Evolutionary conservation across 176 grass and related monocot species (phyloP).

Genomic region (Typha latifolia): DNA sequence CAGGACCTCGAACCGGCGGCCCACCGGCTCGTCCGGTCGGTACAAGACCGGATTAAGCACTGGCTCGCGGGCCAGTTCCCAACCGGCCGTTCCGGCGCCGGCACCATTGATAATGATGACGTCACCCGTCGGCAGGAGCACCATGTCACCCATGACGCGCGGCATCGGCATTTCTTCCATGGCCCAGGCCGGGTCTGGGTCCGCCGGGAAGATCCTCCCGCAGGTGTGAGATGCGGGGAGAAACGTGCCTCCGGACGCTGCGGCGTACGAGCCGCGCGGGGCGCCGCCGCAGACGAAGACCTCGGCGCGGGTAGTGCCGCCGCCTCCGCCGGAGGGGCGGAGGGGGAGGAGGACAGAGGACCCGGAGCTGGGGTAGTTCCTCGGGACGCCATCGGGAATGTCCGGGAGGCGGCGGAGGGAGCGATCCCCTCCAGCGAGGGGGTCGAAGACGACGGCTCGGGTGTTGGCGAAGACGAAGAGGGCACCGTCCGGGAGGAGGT

Average conservation of each 20-base stretch:
- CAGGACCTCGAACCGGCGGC: constrained; percentile 38
- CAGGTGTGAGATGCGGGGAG: constrained; percentile 38
- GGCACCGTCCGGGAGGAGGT: constrained; percentile 69
- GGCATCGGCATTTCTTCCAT: constrained; percentile 63
- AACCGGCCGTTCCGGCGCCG: constrained; percentile 48
- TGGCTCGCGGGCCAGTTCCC: constrained; percentile 57
- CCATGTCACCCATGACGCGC: constrained; percentile 74
- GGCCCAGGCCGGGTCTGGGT: constrained; percentile 41
- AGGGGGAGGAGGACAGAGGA: constrained; percentile 79
- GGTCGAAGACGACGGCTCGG: constrained; percentile 49
- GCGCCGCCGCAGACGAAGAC: constrained; percentile 66
- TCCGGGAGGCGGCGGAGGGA: constrained; percentile 33
- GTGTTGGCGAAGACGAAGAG: constrained; percentile 85
- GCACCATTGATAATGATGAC: constrained; percentile 74
- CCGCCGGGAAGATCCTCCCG: constrained; percentile 44
- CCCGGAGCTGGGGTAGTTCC: constrained; percentile 61
- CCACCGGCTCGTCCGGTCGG: constrained; percentile 13
- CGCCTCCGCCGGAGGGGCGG: not conserved
- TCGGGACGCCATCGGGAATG: constrained; percentile 31
- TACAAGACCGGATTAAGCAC: constrained; percentile 59
- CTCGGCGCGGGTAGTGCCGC: constrained; percentile 26
- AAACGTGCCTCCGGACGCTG: constrained; percentile 40
- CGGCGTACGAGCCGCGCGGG: constrained; percentile 40
- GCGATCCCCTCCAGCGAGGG: constrained; percentile 8
- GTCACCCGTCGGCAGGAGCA: constrained; percentile 66